Conservation (phyloP, 78 protist species). For the Dictyostelium citrinum region DNA sequence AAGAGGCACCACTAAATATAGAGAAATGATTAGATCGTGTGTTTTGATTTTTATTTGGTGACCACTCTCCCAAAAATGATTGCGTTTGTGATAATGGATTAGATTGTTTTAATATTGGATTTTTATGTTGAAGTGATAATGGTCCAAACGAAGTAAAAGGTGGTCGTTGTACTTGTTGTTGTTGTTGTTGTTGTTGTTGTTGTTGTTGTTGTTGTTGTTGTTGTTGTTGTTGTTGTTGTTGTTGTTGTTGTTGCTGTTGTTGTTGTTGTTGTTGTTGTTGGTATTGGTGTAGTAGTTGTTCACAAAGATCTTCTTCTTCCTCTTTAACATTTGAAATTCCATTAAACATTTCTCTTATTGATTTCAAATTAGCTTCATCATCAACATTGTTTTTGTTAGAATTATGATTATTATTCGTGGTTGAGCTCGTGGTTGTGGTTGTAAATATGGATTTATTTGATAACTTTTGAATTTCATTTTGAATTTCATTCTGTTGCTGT, state of each 20-base stretch:
- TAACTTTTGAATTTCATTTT: not conserved
- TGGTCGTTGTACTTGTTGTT: not conserved
- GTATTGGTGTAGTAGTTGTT: too few relatives aligned
- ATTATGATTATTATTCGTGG: not conserved
- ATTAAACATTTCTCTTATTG: not conserved
- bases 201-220: too few relatives aligned
- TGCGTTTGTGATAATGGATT: not conserved
- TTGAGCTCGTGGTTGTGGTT: not conserved
- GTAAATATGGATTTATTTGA: not conserved
- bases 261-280: too few relatives aligned
- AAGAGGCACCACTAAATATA: not conserved
- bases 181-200: not conserved
- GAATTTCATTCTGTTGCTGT: not conserved
- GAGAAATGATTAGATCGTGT: not conserved
- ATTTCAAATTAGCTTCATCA: not conserved
- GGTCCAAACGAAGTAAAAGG: not conserved
- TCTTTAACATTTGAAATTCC: not conserved
- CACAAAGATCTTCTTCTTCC: not conserved
- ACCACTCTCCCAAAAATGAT: not conserved
- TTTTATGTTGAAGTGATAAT: not conserved
- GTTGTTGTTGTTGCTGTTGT: not conserved
- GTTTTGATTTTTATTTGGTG: not conserved
- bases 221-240: not conserved
- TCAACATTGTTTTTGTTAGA: not conserved
- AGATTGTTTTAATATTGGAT: not conserved